Conservation (phyloP, 2,329 filamentous ascomycete genomes). For the Fusarium burgessii region DNA sequence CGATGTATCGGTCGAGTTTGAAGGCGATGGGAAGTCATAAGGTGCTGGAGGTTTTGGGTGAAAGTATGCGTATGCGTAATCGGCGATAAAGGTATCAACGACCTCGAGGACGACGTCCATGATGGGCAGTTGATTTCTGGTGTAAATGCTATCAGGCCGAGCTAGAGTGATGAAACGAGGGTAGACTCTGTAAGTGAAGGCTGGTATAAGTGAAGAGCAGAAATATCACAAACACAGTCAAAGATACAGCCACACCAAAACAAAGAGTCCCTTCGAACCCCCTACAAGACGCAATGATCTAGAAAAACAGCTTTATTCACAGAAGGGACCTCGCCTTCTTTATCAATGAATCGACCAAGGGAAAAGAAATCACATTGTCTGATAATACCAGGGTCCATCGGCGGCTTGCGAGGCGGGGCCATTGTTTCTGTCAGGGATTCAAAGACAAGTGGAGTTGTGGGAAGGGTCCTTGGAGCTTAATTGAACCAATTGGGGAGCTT, state of each 20-base stretch:
- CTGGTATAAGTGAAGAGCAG: conserved; percentile 23
- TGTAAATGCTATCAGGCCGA: not conserved
- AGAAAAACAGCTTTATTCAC: not conserved
- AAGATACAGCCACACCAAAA: not conserved
- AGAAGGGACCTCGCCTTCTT: conserved; percentile 20
- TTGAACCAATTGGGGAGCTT: conserved; percentile 32
- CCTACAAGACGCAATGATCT: not conserved
- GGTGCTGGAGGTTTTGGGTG: conserved; percentile 71
- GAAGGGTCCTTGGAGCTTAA: conserved; percentile 12
- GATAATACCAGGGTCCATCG: conserved; percentile 33
- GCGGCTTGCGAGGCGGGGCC: conserved; percentile 39
- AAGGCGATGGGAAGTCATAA: conserved; percentile 63
- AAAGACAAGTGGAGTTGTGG: conserved; percentile 17
- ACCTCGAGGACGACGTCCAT: conserved; percentile 96
- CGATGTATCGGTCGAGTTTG: conserved; percentile 65
- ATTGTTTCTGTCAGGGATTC: conserved; percentile 34
- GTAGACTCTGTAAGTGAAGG: not conserved
- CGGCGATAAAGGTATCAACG: conserved; percentile 83
- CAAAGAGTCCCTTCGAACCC: not conserved
- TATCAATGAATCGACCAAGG: conserved; percentile 28
- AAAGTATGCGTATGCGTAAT: conserved; percentile 79
- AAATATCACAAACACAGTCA: not conserved
- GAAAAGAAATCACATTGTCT: conserved; percentile 28
- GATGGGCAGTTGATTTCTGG: conserved; percentile 47
- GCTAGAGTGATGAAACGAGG: not conserved